Evolutionary conservation across 108 stramenopile genomes (phyloP).

Genomic region (Stephanodiscus minutulus): DNA sequence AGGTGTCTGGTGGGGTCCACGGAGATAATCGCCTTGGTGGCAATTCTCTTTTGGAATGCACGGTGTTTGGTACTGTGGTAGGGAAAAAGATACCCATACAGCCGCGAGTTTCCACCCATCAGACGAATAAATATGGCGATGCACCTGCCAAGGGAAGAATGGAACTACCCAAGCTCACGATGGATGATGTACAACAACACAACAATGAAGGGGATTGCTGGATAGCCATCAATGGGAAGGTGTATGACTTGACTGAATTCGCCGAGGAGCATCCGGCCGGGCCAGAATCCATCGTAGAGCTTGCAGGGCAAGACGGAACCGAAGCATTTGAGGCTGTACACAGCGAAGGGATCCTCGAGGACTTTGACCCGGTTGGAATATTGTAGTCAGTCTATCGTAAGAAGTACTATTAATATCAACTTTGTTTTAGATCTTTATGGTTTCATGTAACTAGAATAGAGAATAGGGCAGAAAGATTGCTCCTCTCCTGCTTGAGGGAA

Average conservation of each 20-base stretch:
- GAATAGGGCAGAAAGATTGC: no score
- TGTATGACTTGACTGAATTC: conserved; percentile 92
- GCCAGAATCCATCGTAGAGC: conserved; percentile 74
- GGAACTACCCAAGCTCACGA: conserved; percentile 51
- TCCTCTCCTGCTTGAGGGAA: no score
- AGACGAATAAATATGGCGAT: conserved; percentile 16
- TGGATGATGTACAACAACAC: conserved; percentile 74
- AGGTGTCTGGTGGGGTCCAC: conserved; percentile 83
- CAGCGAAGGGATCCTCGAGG: conserved; percentile 75
- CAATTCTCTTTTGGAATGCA: conserved; percentile 89
- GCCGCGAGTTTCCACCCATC: conserved; percentile 18
- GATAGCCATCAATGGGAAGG: conserved; percentile 85
- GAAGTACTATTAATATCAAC: not conserved
- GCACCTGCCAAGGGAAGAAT: conserved; percentile 9
- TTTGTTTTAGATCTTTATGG: not conserved
- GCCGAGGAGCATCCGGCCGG: conserved; percentile 93
- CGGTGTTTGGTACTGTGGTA: conserved; percentile 85
- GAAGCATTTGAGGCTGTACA: conserved; percentile 86
- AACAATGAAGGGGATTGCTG: conserved; percentile 84
- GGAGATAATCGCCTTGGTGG: conserved; percentile 85
- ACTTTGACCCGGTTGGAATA: conserved; percentile 65
- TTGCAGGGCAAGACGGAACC: conserved; percentile 87
- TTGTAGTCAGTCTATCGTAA: conserved; percentile 3
- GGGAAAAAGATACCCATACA: conserved; percentile 82
- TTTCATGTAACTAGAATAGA: no score